Conservation (phyloP, 2,329 filamentous ascomycete genomes). For the Sphaerulina vaccinii region DNA sequence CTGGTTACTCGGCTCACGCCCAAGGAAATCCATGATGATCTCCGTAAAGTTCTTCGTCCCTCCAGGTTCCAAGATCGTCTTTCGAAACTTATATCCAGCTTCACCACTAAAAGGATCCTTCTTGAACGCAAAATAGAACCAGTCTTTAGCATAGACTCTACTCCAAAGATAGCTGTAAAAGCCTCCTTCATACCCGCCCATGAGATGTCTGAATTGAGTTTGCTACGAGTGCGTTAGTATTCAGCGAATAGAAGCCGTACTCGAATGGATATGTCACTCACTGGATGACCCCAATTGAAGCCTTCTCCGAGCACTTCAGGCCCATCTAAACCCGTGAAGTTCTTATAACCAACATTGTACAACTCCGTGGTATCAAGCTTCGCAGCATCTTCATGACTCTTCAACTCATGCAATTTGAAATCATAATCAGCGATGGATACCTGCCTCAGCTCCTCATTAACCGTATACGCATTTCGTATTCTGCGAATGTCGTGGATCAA, state of each 20-base stretch:
- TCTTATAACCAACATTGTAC: not conserved
- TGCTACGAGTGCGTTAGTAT: not conserved
- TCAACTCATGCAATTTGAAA: conserved; percentile 2
- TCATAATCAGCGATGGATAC: conserved; percentile 5
- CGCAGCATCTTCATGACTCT: conserved; percentile 4
- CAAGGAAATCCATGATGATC: conserved; percentile 10
- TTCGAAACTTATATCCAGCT: conserved; percentile 3
- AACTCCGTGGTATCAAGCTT: conserved; percentile 1
- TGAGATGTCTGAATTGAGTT: not conserved
- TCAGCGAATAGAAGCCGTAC: not conserved
- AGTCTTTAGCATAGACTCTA: conserved; percentile 7
- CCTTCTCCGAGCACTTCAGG: not conserved
- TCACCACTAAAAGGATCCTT: conserved; percentile 1
- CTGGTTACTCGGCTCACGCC: conserved; percentile 5
- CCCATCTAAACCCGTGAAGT: not conserved
- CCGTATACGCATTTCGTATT: not conserved
- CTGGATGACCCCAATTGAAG: conserved; percentile 4
- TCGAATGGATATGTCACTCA: not conserved
- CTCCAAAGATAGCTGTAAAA: conserved; percentile 16
- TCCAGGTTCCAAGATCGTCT: conserved; percentile 8
- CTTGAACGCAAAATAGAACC: conserved; percentile 13
- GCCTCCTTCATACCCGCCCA: conserved; percentile 8
- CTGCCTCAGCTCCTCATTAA: not conserved
- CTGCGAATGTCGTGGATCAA: not conserved
- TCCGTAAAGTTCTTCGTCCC: conserved; percentile 5